A percentile compares a stretch with the other conserved stretches of the same genome.
Evolutionary conservation across 441 rosid species (phyloP).

Genomic region (Biscutella auriculata): DNA sequence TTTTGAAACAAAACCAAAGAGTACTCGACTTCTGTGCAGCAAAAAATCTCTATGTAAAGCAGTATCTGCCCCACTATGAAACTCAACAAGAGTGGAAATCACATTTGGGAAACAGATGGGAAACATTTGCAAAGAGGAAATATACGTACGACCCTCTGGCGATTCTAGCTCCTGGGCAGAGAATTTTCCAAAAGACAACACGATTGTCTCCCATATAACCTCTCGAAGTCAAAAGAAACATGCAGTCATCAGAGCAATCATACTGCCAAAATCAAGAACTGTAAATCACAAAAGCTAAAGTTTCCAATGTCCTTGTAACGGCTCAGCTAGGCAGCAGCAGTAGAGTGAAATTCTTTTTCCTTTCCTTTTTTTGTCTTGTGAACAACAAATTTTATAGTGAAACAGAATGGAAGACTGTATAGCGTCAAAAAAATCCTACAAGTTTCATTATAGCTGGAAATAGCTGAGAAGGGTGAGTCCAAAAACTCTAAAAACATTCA

Average conservation of each 20-base stretch:
- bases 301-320: constrained; percentile 6
- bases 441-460: background rate
- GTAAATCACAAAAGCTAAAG: constrained; percentile 22
- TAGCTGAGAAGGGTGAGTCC: background rate
- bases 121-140: constrained; percentile 52
- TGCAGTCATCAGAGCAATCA: constrained; percentile 2
- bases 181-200: constrained; percentile 43
- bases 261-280: constrained; percentile 21
- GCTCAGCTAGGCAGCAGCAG: constrained; percentile 11
- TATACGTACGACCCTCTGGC: constrained; percentile 62
- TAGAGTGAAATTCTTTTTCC: constrained; percentile 1
- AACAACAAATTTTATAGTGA: background rate
- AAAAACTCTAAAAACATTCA: background rate
- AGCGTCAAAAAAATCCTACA: background rate
- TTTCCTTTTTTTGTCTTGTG: background rate
- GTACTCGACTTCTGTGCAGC: constrained; percentile 39
- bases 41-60: constrained; percentile 41
- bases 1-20: constrained; percentile 42
- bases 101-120: constrained; percentile 70
- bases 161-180: constrained; percentile 80
- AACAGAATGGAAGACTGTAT: constrained; percentile 2
- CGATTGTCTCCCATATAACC: constrained; percentile 18
- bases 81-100: constrained; percentile 60
- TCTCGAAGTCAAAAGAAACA: constrained; percentile 7
- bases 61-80: constrained; percentile 59